Percentiles rank a stretch among this genome's conserved stretches.
phyloP scores from a whole-genome alignment of 73 alveolate species.

The Durusdinium trenchii region DNA sequence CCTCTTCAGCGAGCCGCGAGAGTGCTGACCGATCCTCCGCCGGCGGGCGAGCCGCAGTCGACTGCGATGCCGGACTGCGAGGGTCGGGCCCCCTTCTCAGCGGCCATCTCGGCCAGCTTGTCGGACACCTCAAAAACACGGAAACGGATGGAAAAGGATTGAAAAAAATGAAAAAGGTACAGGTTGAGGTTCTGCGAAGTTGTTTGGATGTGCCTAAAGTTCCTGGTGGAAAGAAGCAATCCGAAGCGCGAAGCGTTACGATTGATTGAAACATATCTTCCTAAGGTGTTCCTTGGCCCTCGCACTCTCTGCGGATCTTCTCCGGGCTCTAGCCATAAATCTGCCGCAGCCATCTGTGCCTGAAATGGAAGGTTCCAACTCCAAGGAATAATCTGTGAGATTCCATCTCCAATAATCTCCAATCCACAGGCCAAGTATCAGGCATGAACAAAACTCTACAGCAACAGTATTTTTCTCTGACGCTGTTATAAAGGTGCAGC shows the following conservation, averaged over 20 bases:
- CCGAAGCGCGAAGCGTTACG: background rate
- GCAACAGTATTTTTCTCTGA: too few species aligned
- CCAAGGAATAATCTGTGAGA: too few species aligned
- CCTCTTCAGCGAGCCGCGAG: too few species aligned
- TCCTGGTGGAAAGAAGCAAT: background rate
- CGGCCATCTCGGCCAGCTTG: conserved; percentile 45
- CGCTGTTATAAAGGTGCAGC: too few species aligned
- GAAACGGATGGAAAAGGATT: background rate
- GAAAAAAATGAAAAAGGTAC: background rate
- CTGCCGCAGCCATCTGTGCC: conserved; percentile 95
- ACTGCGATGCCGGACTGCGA: too few species aligned
- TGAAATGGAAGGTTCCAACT: too few species aligned
- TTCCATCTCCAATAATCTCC: too few species aligned
- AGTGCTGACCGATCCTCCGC: too few species aligned
- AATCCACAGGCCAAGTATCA: too few species aligned
- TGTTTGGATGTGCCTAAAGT: background rate
- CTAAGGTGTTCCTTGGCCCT: background rate
- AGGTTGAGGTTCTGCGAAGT: too few species aligned
- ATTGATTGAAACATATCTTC: background rate
- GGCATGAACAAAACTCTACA: too few species aligned
- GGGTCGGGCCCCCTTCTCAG: conserved; percentile 5
- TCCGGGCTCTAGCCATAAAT: conserved; percentile 73
- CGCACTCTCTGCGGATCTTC: conserved; percentile 64
- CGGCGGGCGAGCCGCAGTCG: too few species aligned
- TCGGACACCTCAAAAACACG: conserved; percentile 18